Evolutionary conservation across 169 alveolate genomes (phyloP).

Genomic region (Plasmodium relictum): DNA sequence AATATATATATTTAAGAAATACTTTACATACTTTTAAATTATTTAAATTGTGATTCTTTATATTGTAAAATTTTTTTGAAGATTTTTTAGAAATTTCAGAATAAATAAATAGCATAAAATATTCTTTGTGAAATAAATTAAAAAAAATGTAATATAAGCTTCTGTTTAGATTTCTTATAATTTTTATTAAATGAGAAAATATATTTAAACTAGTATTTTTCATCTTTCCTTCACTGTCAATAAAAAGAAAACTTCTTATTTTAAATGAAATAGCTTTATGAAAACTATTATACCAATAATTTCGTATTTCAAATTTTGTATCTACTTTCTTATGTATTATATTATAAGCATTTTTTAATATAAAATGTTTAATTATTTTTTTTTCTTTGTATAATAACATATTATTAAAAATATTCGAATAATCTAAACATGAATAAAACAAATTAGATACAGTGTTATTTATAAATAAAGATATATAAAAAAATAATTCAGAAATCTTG

Average conservation of each 20-base stretch:
- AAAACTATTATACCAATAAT: slow-evolving; percentile 64
- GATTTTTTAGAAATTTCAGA: background rate
- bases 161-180: slow-evolving; percentile 45
- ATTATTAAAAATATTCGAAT: slow-evolving; percentile 39
- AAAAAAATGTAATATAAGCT: slow-evolving; percentile 63
- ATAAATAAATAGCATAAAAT: slow-evolving; percentile 40
- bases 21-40: slow-evolving; percentile 23
- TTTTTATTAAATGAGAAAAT: slow-evolving; percentile 35
- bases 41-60: background rate
- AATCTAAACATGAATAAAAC: slow-evolving; percentile 58
- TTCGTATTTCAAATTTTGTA: slow-evolving; percentile 43
- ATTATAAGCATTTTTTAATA: slow-evolving; percentile 37
- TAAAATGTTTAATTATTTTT: slow-evolving; percentile 41
- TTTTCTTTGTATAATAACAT: slow-evolving; percentile 41
- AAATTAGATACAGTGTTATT: slow-evolving; percentile 63
- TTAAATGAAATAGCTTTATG: slow-evolving; percentile 42
- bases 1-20: slow-evolving; percentile 62
- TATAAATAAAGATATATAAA: slow-evolving; percentile 30
- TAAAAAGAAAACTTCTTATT: slow-evolving; percentile 38
- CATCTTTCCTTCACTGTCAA: slow-evolving; percentile 2
- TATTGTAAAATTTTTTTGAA: background rate
- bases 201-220: slow-evolving; percentile 20
- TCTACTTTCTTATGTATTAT: slow-evolving; percentile 18
- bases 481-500: slow-evolving; percentile 38
- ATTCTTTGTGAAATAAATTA: slow-evolving; percentile 57